Evolutionary conservation across 148 eudicot genomes (phyloP).

Genomic region (Salicornia ramosissima): DNA sequence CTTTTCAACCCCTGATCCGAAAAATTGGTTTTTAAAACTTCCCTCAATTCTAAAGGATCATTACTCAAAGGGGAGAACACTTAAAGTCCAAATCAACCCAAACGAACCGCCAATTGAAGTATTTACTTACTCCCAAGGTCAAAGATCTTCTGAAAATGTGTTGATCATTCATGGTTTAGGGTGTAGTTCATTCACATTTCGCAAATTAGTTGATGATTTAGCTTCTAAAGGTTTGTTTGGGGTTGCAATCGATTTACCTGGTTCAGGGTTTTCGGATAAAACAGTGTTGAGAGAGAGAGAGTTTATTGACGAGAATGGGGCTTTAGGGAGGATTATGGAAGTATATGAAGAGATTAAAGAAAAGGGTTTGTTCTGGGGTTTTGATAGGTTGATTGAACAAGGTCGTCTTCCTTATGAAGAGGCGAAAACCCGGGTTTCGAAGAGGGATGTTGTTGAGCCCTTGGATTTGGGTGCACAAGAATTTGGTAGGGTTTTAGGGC

Average conservation of each 20-base stretch:
- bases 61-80: conserved; percentile 52
- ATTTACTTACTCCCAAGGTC: conserved; percentile 60
- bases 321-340: conserved; percentile 47
- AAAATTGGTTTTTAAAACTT: conserved; percentile 68
- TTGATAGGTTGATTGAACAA: conserved; percentile 79
- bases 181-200: conserved; percentile 66
- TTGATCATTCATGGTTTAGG: conserved; percentile 80
- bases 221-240: conserved; percentile 48
- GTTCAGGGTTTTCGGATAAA: conserved; percentile 92
- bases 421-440: conserved; percentile 35
- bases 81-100: conserved; percentile 57
- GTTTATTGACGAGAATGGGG: conserved; percentile 28
- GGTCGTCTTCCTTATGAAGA: conserved; percentile 62
- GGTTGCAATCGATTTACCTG: conserved; percentile 73
- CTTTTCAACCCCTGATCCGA: conserved; percentile 55
- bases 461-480: conserved; percentile 62
- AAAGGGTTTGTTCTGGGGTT: conserved; percentile 89
- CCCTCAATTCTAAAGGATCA: conserved; percentile 57
- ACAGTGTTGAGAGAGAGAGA: conserved; percentile 45
- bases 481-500: conserved; percentile 69
- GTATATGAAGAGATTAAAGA: conserved; percentile 68
- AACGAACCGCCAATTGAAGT: conserved; percentile 51
- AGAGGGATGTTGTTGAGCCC: conserved; percentile 36
- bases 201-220: conserved; percentile 41
- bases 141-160: conserved; percentile 35